phyloP scores from a whole-genome alignment of 352 stramenopile genomes.

The Phytopythium kandeliae region DNA sequence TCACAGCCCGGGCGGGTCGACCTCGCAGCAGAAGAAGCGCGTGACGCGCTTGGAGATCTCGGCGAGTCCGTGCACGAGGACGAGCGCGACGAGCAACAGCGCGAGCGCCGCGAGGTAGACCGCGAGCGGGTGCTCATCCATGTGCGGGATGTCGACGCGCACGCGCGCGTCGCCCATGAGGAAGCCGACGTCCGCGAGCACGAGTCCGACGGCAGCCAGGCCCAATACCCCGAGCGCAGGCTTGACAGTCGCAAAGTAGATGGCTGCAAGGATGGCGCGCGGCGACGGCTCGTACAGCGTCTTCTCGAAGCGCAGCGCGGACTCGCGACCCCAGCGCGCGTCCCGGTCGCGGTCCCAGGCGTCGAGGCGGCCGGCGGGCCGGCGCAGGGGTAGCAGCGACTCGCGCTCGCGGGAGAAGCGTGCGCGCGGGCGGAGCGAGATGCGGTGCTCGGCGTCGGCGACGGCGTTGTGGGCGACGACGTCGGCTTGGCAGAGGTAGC shows the following conservation, averaged over 20 bases:
- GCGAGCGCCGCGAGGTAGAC: constrained; percentile 26
- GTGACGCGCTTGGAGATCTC: constrained; percentile 39
- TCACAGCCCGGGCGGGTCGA: constrained; percentile 2
- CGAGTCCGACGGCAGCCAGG: constrained; percentile 20
- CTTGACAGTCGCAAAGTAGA: constrained; percentile 54
- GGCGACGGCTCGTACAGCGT: constrained; percentile 27
- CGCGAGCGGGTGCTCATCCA: constrained; percentile 18
- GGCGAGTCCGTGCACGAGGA: constrained; percentile 33
- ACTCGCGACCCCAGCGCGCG: too few relatives aligned
- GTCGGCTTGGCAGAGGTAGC: constrained; percentile 33
- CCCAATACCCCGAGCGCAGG: constrained; percentile 25
- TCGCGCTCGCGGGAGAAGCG: constrained; percentile 8
- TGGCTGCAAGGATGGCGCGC: constrained; percentile 26
- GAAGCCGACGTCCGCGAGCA: constrained; percentile 23
- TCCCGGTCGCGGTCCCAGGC: constrained; percentile 13
- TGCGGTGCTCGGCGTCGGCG: constrained; percentile 18
- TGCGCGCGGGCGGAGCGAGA: constrained; percentile 18
- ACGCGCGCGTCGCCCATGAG: constrained; percentile 25
- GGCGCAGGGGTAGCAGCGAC: constrained; percentile 33
- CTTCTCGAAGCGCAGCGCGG: constrained; percentile 29
- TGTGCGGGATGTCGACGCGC: constrained; percentile 8
- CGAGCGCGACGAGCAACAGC: constrained; percentile 22
- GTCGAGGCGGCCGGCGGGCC: constrained; percentile 9
- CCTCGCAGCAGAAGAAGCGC: constrained; percentile 50
- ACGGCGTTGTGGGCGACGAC: constrained; percentile 48